Percentiles rank a stretch among this genome's conserved stretches.
phyloP scores from a whole-genome alignment of 2,329 filamentous ascomycete genomes.

The Colletotrichum melonis region DNA sequence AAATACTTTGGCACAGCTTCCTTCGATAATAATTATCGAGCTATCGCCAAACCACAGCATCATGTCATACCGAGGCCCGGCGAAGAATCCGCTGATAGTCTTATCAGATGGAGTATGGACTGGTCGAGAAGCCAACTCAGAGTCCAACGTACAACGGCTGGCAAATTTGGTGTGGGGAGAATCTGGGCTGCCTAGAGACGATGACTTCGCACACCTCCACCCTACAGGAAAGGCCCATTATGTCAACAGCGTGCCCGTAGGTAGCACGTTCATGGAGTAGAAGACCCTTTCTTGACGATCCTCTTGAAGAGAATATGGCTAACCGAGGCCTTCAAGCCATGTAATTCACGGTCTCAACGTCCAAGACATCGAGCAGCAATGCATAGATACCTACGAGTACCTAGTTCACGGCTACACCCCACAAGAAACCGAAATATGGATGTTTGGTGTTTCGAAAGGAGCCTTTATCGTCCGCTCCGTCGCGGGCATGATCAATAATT shows the following conservation, averaged over 20 bases:
- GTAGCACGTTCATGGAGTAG: slow-evolving; percentile 22
- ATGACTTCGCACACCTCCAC: slow-evolving; percentile 16
- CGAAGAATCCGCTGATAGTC: slow-evolving; percentile 30
- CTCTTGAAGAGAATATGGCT: neutral
- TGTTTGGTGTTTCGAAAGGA: slow-evolving; percentile 43
- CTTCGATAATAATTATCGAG: neutral
- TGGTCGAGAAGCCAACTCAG: slow-evolving; percentile 36
- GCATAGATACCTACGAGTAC: slow-evolving; percentile 37
- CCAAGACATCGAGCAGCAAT: slow-evolving; percentile 28
- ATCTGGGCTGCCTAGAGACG: neutral
- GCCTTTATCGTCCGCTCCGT: slow-evolving; percentile 41
- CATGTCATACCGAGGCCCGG: slow-evolving; percentile 23
- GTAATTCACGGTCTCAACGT: slow-evolving; percentile 10
- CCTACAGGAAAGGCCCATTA: slow-evolving; percentile 20
- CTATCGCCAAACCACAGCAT: neutral
- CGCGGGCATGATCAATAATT: slow-evolving; percentile 45
- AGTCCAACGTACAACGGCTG: slow-evolving; percentile 36
- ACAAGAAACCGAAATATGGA: slow-evolving; percentile 38
- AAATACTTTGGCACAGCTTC: neutral
- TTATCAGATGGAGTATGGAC: slow-evolving; percentile 40
- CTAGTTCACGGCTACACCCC: slow-evolving; percentile 29
- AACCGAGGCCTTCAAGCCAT: neutral
- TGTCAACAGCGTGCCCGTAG: slow-evolving; percentile 13
- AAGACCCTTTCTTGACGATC: neutral
- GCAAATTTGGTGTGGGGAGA: slow-evolving; percentile 36